phyloP scores from a whole-genome alignment of 371 early-diverging fungal genomes.

The Mucor saturninus region DNA sequence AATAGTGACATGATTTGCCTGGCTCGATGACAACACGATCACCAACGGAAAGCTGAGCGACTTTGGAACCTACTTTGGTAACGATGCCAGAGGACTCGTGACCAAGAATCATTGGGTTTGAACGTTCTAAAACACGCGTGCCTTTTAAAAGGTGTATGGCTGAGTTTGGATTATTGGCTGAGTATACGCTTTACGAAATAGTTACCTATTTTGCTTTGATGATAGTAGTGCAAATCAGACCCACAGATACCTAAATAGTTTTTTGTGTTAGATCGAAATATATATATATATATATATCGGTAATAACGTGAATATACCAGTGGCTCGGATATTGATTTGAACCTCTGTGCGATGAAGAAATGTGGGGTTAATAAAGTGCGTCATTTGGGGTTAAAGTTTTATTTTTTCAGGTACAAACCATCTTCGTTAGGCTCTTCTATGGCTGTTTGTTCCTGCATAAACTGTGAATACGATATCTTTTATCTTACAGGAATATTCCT shows the following conservation, averaged over 20 bases:
- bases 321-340: conserved; percentile 46
- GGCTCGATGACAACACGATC: conserved; percentile 64
- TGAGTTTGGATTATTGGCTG: no score
- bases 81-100: conserved; percentile 78
- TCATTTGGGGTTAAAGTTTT: neutral
- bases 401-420: neutral
- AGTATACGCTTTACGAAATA: no score
- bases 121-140: neutral
- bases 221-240: conserved; percentile 50
- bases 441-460: conserved; percentile 5
- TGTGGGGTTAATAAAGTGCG: neutral
- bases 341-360: conserved; percentile 29
- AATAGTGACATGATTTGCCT: conserved; percentile 71
- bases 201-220: conserved; percentile 41
- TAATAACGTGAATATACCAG: conserved; percentile 17
- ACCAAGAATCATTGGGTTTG: conserved; percentile 69
- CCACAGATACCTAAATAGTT: conserved; percentile 34
- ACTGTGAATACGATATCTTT: neutral
- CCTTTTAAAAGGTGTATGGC: neutral
- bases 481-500: no score
- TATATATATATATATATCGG: neutral
- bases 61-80: conserved; percentile 56
- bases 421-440: conserved; percentile 12
- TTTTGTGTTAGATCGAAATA: neutral
- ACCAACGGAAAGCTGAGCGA: conserved; percentile 60